Evolutionary conservation across 2,329 filamentous ascomycete species (phyloP).

Genomic region (Lomentospora prolificans): DNA sequence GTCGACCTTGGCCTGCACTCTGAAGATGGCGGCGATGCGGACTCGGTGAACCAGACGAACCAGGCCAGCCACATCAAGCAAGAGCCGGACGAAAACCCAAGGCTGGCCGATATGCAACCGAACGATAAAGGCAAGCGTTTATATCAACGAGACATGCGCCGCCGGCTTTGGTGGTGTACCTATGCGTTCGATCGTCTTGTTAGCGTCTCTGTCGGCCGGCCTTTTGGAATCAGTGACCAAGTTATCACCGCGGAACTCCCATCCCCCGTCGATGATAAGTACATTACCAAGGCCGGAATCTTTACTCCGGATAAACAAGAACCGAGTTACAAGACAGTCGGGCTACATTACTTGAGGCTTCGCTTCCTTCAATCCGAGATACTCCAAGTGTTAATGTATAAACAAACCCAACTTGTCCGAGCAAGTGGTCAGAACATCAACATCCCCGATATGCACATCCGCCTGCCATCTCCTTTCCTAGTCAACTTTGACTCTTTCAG

Average conservation of each 20-base stretch:
- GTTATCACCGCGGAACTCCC: conserved; percentile 94
- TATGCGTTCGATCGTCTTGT: conserved; percentile 94
- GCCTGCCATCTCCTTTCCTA: conserved; percentile 76
- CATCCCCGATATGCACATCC: conserved; percentile 67
- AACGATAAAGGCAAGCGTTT: conserved; percentile 58
- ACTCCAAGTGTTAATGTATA: conserved; percentile 83
- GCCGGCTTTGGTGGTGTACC: conserved; percentile 92
- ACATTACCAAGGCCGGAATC: conserved; percentile 74
- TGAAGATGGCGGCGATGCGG: conserved; percentile 66
- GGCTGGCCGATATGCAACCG: conserved; percentile 19
- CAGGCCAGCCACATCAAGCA: conserved; percentile 22
- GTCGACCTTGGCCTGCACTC: conserved; percentile 89
- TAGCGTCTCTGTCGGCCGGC: conserved; percentile 83
- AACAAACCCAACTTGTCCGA: conserved; percentile 74
- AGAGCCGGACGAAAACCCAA: conserved; percentile 9
- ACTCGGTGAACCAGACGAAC: conserved; percentile 25
- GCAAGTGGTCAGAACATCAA: conserved; percentile 51
- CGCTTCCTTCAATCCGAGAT: conserved; percentile 90
- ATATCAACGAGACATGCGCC: conserved; percentile 76
- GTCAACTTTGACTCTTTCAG: conserved; percentile 76
- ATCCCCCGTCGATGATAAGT: conserved; percentile 76
- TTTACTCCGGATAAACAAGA: conserved; percentile 47
- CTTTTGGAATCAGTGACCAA: conserved; percentile 91
- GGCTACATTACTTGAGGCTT: conserved; percentile 85
- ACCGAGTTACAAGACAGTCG: conserved; percentile 82